Base-by-base conservation (phyloP, 257 asterid species). In the Fraxinus cuspidata region DNA sequence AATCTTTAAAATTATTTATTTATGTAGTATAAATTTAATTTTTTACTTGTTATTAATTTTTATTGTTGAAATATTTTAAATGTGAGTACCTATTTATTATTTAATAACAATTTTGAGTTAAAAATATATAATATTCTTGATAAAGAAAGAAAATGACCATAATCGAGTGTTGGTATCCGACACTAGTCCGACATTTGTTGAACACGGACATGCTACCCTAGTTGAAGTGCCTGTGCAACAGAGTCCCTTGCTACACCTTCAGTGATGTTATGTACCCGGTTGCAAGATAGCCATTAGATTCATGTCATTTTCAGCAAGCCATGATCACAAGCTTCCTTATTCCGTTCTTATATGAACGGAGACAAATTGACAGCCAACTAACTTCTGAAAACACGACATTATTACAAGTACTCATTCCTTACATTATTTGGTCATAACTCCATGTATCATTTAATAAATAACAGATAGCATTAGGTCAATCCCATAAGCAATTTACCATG, bases 201-300 rank as follows among this genome's bases (percentile, higher is more conserved):
- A 11, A 35, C 1, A 35, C 9, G 7, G 0, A 37, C 42, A 37
- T 1, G 0, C 11, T 37, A 7, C 9, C 11, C 11, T 37, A 37
- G 11, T 37, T 37, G 42, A 37, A 37, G 42, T 37, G 0, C 9
- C 42, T 0, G 42, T 37, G 42, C 42, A 37, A 37, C 11, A 37
- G 11, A 37, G 11, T 29, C 12, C 28, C 3, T 56, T n/a, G 25
- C 28, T 1, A n/a, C 1, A 11, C 60, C 7, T 32, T 79, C 79
- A 29, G 28, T 74, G 78, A 34, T 44, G 25, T 60, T 77, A 7
- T 63, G 25, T 38, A 27, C 58, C 49, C 64, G 74, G 49, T 74
- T 75, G 35, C 83, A 60, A 74, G 77, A 42, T 75, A 92, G 96
- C 92, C 90, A 89, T 60, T 92, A 96, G 96, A 75, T 92, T 74